These are phyloP conservation scores for Trametes punicea DNA, from an alignment of 768 basidiomycete species.

Conservation along the genomic window DNA sequence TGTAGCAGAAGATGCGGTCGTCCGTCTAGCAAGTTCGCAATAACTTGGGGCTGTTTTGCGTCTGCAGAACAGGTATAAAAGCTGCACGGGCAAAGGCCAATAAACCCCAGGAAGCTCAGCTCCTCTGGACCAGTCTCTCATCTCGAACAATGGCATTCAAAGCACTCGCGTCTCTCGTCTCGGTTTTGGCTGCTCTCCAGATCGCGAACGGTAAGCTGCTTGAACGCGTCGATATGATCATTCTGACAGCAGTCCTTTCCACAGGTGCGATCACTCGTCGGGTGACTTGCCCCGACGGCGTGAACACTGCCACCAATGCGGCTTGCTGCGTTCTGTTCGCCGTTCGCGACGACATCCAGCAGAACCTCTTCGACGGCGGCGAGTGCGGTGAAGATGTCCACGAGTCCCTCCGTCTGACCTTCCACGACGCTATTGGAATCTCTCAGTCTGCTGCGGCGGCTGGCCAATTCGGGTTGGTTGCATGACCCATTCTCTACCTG, in stretches of 20 bases:
- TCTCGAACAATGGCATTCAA: slow-evolving; percentile 24
- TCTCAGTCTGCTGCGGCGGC: slow-evolving; percentile 14
- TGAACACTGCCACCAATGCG: slow-evolving; percentile 16
- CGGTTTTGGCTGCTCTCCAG: slow-evolving; percentile 20
- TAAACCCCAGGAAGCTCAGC: slow-evolving; percentile 8
- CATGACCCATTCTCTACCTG: too few species aligned
- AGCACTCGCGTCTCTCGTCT: slow-evolving; percentile 19
- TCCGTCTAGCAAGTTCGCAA: background rate
- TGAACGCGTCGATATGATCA: too few species aligned
- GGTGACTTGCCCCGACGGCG: slow-evolving; percentile 22
- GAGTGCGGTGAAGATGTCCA: slow-evolving; percentile 36
- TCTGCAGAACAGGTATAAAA: slow-evolving; percentile 10
- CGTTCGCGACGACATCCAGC: slow-evolving; percentile 27
- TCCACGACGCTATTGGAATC: slow-evolving; percentile 27
- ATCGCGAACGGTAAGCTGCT: slow-evolving; percentile 18
- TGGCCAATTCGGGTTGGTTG: slow-evolving; percentile 14
- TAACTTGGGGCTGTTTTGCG: background rate
- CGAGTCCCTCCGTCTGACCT: slow-evolving; percentile 30
- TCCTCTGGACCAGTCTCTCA: background rate
- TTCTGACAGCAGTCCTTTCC: background rate
- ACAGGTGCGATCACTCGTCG: slow-evolving; percentile 19
- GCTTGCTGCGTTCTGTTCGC: slow-evolving; percentile 19
- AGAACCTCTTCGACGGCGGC: slow-evolving; percentile 33
- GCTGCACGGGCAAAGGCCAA: background rate
- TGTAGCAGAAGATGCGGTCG: background rate